phyloP scores from a whole-genome alignment of 2,329 filamentous ascomycete species.

The Scolecobasidium constrictum region DNA sequence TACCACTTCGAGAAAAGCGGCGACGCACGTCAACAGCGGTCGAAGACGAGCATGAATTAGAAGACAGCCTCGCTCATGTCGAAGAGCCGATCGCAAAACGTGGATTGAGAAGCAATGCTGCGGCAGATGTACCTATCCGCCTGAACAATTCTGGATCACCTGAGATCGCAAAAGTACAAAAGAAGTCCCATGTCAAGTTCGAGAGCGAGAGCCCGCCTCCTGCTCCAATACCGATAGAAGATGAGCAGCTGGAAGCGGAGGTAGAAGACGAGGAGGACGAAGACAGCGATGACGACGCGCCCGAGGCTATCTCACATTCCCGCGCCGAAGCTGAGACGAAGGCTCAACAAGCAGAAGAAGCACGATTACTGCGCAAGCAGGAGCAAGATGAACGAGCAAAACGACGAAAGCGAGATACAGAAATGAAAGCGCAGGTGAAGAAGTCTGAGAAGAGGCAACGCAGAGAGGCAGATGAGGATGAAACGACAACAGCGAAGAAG shows the following conservation, averaged over 20 bases:
- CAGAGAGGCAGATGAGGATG: not conserved
- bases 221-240: not conserved
- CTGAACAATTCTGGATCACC: not conserved
- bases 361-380: not conserved
- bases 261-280: slow-evolving; percentile 1
- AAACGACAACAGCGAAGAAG: not conserved
- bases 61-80: not conserved
- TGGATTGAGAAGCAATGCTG: not conserved
- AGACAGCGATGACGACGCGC: slow-evolving; percentile 6
- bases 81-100: not conserved
- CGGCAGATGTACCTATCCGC: not conserved
- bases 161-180: not conserved
- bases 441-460: slow-evolving; percentile 2
- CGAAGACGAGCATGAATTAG: not conserved
- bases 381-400: slow-evolving; percentile 1
- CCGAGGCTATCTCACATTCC: slow-evolving; percentile 8
- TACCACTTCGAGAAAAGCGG: too few relatives aligned
- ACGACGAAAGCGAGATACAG: slow-evolving; percentile 1
- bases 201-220: slow-evolving; percentile 6
- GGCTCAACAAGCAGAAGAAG: not conserved
- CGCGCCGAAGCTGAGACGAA: slow-evolving; percentile 1
- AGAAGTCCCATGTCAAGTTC: slow-evolving; percentile 5
- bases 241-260: not conserved
- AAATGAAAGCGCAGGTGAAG: slow-evolving; percentile 8
- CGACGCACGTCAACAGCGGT: not conserved